Conservation (phyloP, 1,284 basidiomycete species). For the Trametes sp. region DNA sequence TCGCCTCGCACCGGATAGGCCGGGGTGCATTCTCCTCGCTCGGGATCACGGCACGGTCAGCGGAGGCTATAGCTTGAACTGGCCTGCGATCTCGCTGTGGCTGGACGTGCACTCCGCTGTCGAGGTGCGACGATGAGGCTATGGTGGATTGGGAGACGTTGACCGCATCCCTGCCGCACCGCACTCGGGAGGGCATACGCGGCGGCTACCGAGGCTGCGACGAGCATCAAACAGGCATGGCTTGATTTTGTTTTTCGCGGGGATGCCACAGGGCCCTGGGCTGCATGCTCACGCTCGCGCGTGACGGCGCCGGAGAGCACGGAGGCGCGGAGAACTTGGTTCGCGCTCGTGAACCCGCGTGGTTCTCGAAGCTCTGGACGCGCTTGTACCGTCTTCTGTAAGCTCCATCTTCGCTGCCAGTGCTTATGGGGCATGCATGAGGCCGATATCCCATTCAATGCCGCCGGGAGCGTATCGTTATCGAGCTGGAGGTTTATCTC, state of each 20-base stretch:
- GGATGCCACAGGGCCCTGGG: background rate
- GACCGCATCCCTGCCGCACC: background rate
- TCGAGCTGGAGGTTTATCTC: background rate
- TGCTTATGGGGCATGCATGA: background rate
- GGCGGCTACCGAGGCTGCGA: background rate
- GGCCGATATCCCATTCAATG: background rate
- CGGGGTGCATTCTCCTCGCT: background rate
- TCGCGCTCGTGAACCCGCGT: constrained; percentile 3
- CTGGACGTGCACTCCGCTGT: background rate
- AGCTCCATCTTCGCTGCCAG: background rate
- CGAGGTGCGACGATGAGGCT: background rate
- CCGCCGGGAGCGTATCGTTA: constrained; percentile 14
- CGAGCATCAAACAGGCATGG: background rate
- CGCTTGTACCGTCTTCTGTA: background rate
- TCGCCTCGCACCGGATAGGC: background rate
- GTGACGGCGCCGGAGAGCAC: background rate
- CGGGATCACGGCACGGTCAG: background rate
- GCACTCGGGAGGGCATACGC: background rate
- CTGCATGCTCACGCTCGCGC: background rate
- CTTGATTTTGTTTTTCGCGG: constrained; percentile 14
- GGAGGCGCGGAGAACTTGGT: background rate
- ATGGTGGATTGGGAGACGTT: background rate
- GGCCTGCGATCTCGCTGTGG: background rate
- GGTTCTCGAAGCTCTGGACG: background rate
- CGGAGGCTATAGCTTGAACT: background rate